Evolutionary conservation across 768 basidiomycete genomes (phyloP), one percentile per base, ranked within the genome.

Genomic region (Trametes sanguinea): DNA sequence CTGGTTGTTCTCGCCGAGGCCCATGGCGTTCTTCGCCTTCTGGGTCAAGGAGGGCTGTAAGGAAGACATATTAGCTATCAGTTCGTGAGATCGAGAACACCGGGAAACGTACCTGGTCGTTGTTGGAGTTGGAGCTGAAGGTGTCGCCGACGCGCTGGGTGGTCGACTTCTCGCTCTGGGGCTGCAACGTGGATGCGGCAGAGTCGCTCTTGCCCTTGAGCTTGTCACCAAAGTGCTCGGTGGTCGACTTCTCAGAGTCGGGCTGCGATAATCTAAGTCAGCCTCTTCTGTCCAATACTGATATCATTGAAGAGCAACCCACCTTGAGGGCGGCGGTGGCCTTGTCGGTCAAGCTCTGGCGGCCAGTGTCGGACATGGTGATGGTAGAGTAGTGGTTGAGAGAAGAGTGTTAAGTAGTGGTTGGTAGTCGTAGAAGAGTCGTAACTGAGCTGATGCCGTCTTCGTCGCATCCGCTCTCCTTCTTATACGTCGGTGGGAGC

Each of bases 171-270:
- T 76, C 57, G 71, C 67, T 71, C 54, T 70, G 27, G 60, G 72
- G 72, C 71, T 76, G 65, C 10, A 65, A 33, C 40, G 69, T 56
- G 44, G 72, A 72, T 8, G 66, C 72, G 45, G 64, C 68, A 35
- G 72, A 74, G 69, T 76, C 75, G 53, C 61, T 43, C 51, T 68
- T 73, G 59, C 75, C 74, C 66, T 72, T 71, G 68, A 77, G 14
- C 67, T 68, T 72, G 67, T 76, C 77, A 33, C 73, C 73, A 55
- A 75, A 40, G 62, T 78, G 74, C 73, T 76, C 73, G 46, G 74
- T 74, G 65, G 69, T 74, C 22, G 75, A 69, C 73, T 76, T 76
- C 71, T 75, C 65, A 45, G 74, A 74, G 65, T 75, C 72, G 65
- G 75, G 75, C 74, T 74, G 35, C 11, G 35, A 50, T 6, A 27